Percentiles rank a stretch among this genome's conserved stretches.
Evolutionary conservation across 192 early-diverging fungal genomes (phyloP).

Genomic region (Lunasporangiospora selenospora): DNA sequence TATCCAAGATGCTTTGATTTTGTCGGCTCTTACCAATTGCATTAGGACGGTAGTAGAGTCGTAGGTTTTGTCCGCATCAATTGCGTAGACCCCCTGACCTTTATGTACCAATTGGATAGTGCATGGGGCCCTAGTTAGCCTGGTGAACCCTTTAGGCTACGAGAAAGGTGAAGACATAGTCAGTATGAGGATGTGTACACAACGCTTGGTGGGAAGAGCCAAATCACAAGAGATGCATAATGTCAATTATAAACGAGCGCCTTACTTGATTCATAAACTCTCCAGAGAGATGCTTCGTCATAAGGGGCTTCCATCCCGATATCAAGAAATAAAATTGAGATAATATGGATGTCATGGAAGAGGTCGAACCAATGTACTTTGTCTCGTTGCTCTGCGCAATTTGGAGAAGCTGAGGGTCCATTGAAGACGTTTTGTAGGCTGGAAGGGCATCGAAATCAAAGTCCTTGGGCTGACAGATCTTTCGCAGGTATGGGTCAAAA

Average conservation of each 20-base stretch:
- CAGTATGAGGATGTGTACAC: no score
- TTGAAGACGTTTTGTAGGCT: slow-evolving; percentile 83
- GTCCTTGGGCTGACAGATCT: slow-evolving; percentile 78
- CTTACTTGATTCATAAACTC: slow-evolving; percentile 67
- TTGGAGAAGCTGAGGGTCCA: slow-evolving; percentile 62
- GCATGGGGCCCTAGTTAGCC: slow-evolving; percentile 67
- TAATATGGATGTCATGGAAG: slow-evolving; percentile 79
- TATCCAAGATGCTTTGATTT: no score
- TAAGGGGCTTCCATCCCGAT: slow-evolving; percentile 65
- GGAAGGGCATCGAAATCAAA: slow-evolving; percentile 84
- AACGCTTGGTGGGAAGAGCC: no score
- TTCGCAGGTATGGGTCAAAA: slow-evolving; percentile 81
- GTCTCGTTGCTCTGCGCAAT: slow-evolving; percentile 56
- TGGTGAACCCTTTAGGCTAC: slow-evolving; percentile 66
- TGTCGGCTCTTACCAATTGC: slow-evolving; percentile 71
- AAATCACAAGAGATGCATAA: background rate
- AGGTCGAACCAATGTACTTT: slow-evolving; percentile 88
- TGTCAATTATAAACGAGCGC: background rate
- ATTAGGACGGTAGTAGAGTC: slow-evolving; percentile 78
- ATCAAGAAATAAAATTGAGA: slow-evolving; percentile 81
- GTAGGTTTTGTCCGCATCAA: slow-evolving; percentile 85
- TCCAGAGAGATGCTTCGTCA: slow-evolving; percentile 66
- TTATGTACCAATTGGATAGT: slow-evolving; percentile 75
- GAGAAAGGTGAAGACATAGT: background rate
- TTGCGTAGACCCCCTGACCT: slow-evolving; percentile 73